phyloP scores from a whole-genome alignment of 441 rosid genomes.

The Biscutella auriculata region DNA sequence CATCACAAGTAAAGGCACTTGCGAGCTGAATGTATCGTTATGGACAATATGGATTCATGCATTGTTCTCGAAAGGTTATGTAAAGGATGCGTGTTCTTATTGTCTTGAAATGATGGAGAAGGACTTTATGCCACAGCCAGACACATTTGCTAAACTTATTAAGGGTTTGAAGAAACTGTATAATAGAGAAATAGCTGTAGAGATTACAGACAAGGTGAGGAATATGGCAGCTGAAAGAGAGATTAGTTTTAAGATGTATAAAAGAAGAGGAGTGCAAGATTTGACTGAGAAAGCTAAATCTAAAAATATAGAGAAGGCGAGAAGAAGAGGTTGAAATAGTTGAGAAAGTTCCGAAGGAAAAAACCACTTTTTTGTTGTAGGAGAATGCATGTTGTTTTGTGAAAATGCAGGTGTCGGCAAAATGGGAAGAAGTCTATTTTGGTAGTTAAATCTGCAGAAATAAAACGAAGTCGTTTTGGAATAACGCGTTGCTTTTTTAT shows the following conservation, averaged over 20 bases:
- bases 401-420: conserved; percentile 9
- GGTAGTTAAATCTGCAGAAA: neutral
- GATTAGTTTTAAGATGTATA: conserved; percentile 71
- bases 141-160: conserved; percentile 77
- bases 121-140: conserved; percentile 67
- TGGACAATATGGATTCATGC: conserved; percentile 94
- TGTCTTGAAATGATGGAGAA: conserved; percentile 85
- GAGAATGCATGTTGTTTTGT: neutral
- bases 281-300: conserved; percentile 44
- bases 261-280: conserved; percentile 69
- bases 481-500: neutral
- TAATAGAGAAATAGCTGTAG: conserved; percentile 61
- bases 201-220: conserved; percentile 76
- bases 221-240: conserved; percentile 71
- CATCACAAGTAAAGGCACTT: conserved; percentile 38
- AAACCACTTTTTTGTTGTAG: neutral
- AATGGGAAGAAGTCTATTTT: conserved; percentile 6
- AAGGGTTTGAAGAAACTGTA: conserved; percentile 57
- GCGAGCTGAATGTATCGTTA: conserved; percentile 52
- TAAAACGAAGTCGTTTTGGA: neutral
- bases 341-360: neutral
- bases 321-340: conserved; percentile 47
- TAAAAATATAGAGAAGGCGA: conserved; percentile 43
- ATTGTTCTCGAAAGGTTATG: conserved; percentile 56
- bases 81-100: conserved; percentile 69